These are phyloP conservation scores for Candida railenensis DNA, from an alignment of 805 yeast species.

Conservation along the genomic window DNA sequence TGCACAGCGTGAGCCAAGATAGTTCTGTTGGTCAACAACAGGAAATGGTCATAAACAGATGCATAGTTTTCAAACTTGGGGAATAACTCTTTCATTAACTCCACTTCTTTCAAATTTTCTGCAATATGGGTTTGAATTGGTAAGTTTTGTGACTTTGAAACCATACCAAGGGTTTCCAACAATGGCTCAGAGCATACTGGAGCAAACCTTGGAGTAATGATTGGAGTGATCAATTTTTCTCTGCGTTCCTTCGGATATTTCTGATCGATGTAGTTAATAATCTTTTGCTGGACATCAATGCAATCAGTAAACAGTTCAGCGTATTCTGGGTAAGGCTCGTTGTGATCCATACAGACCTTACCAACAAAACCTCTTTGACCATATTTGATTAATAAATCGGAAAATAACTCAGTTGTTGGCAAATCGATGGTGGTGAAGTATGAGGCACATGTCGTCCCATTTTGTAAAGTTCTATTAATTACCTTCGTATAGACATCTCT, in stretches of 20 bases:
- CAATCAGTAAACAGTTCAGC: slow-evolving; percentile 62
- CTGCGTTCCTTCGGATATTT: slow-evolving; percentile 49
- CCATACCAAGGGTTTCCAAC: slow-evolving; percentile 60
- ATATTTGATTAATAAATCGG: slow-evolving; percentile 58
- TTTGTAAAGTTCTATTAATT: slow-evolving; percentile 62
- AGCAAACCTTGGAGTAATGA: slow-evolving; percentile 91
- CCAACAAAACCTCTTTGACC: slow-evolving; percentile 94
- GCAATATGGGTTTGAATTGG: slow-evolving; percentile 91
- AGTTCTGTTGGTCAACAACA: slow-evolving; percentile 62
- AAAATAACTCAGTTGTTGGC: slow-evolving; percentile 71
- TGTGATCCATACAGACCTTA: slow-evolving; percentile 89
- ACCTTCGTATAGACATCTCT: slow-evolving; percentile 61
- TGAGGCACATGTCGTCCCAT: slow-evolving; percentile 91
- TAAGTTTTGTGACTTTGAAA: slow-evolving; percentile 46
- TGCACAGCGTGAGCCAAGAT: slow-evolving; percentile 90
- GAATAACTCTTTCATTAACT: slow-evolving; percentile 68
- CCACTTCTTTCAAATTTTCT: slow-evolving; percentile 75
- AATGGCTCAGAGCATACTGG: slow-evolving; percentile 74
- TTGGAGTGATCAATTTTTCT: slow-evolving; percentile 53
- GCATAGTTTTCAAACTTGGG: slow-evolving; percentile 72
- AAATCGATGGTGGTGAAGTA: slow-evolving; percentile 89
- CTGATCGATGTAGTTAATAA: slow-evolving; percentile 38
- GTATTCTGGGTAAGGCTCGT: slow-evolving; percentile 62
- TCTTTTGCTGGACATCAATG: slow-evolving; percentile 49
- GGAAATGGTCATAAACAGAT: slow-evolving; percentile 68